A percentile compares a stretch with the other conserved stretches of the same genome.
Conservation (phyloP, 2,329 filamentous ascomycete species). For the Emmonsiellopsis sp. region DNA sequence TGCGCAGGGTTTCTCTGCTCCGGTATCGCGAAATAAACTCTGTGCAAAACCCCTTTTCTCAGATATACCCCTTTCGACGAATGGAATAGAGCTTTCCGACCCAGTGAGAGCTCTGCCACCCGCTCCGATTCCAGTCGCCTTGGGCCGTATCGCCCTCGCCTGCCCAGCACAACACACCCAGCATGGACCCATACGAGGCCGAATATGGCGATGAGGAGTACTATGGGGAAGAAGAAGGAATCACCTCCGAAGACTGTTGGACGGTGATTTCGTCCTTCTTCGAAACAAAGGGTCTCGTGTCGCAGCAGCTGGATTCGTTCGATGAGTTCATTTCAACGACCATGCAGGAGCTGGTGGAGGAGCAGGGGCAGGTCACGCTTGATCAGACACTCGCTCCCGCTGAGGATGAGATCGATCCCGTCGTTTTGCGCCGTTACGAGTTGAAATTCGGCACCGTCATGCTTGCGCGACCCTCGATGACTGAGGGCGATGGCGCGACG, state of each 20-base stretch:
- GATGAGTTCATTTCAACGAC: conserved; percentile 93
- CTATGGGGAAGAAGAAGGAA: conserved; percentile 59
- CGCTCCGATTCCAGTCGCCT: neutral
- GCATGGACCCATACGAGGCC: conserved; percentile 50
- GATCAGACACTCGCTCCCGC: conserved; percentile 80
- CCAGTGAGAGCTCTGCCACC: neutral
- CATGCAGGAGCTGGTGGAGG: conserved; percentile 88
- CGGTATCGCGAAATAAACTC: neutral
- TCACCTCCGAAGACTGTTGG: conserved; percentile 98
- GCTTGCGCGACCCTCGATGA: conserved; percentile 81
- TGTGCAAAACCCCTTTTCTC: neutral
- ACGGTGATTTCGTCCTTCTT: conserved; percentile 96
- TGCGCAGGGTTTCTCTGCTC: neutral
- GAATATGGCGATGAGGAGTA: conserved; percentile 64
- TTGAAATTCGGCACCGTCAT: conserved; percentile 88
- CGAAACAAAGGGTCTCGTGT: conserved; percentile 88
- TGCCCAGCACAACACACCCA: conserved; percentile 13
- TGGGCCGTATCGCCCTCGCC: neutral
- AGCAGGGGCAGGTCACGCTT: conserved; percentile 84
- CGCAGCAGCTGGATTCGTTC: conserved; percentile 96
- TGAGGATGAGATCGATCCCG: conserved; percentile 61
- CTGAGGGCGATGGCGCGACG: conserved; percentile 84
- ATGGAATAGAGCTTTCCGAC: neutral
- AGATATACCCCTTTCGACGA: neutral
- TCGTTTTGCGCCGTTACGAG: conserved; percentile 85